These are phyloP conservation scores for bread wheat (Triticum aestivum) DNA, from an alignment of 176 grass and related monocot species.

Conservation along the genomic window DNA sequence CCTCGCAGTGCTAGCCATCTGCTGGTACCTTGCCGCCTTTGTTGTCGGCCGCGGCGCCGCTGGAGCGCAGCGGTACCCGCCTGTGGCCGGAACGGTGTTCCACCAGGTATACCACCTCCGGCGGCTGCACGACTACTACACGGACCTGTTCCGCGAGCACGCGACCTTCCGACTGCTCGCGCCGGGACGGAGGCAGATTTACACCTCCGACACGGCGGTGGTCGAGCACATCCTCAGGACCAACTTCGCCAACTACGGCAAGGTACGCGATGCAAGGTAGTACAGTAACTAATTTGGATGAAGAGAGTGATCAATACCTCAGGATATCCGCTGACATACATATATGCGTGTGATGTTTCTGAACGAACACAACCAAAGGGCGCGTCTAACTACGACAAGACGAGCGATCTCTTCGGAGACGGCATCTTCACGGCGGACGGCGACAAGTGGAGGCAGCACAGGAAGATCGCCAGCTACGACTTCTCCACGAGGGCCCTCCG, in stretches of 20 bases:
- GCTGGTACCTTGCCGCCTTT: background rate
- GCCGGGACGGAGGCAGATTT: constrained; percentile 26
- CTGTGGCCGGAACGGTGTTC: no score
- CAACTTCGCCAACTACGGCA: constrained; percentile 85
- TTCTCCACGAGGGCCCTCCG: constrained; percentile 54
- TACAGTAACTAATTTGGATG: background rate
- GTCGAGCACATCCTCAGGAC: constrained; percentile 69
- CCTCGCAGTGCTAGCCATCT: constrained; percentile 22
- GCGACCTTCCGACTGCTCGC: no score
- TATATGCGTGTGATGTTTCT: background rate
- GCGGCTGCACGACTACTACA: no score
- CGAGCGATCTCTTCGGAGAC: constrained; percentile 49
- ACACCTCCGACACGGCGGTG: constrained; percentile 51
- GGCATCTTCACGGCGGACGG: constrained; percentile 76
- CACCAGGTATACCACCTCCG: no score
- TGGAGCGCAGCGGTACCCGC: no score
- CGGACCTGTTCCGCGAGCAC: no score
- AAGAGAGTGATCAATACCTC: background rate
- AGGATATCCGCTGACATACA: background rate
- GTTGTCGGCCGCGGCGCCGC: no score
- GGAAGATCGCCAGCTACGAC: constrained; percentile 66
- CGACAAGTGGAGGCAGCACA: constrained; percentile 56
- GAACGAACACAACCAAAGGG: constrained; percentile 17
- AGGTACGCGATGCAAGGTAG: constrained; percentile 23
- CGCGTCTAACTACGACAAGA: constrained; percentile 34